Percentiles rank a stretch among this genome's conserved stretches.
phyloP scores from a whole-genome alignment of 805 yeast genomes.

The Tanozyma kutaoensis region DNA sequence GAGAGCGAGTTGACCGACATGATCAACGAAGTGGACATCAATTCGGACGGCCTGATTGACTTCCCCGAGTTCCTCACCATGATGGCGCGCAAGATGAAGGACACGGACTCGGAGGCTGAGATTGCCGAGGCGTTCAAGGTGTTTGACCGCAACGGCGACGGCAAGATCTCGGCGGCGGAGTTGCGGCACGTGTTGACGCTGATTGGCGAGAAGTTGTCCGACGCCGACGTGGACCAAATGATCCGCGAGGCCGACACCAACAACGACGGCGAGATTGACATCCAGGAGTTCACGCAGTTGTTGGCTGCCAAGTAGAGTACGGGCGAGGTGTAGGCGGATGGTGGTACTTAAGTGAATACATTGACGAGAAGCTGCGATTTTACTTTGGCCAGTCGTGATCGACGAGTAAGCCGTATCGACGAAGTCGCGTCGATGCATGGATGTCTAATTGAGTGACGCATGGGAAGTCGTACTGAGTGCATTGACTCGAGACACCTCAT shows the following conservation, averaged over 20 bases:
- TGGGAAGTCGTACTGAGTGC: too few relatives aligned
- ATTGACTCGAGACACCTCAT: too few relatives aligned
- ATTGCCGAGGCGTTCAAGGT: conserved; percentile 96
- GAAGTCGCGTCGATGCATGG: too few relatives aligned
- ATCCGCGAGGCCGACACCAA: conserved; percentile 89
- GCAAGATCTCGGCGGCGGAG: conserved; percentile 93
- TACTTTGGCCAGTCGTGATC: too few relatives aligned
- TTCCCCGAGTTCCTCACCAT: conserved; percentile 34
- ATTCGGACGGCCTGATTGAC: conserved; percentile 69
- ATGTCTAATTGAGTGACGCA: too few relatives aligned
- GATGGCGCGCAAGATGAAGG: conserved; percentile 63
- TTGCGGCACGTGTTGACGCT: conserved; percentile 93
- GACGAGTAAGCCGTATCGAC: too few relatives aligned
- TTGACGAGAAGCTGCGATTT: too few relatives aligned
- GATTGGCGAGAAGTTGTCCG: conserved; percentile 92
- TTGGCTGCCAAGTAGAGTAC: conserved; percentile 55
- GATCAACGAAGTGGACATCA: conserved; percentile 94
- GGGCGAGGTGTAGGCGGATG: too few relatives aligned
- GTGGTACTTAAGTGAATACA: too few relatives aligned
- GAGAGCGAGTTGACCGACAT: conserved; percentile 93
- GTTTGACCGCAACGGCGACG: conserved; percentile 93
- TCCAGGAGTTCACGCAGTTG: conserved; percentile 89
- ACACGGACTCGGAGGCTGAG: conserved; percentile 94
- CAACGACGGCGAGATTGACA: conserved; percentile 95
- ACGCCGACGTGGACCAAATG: conserved; percentile 96